phyloP scores from a whole-genome alignment of 2,329 filamentous ascomycete species.

The Fusarium kyushuense region DNA sequence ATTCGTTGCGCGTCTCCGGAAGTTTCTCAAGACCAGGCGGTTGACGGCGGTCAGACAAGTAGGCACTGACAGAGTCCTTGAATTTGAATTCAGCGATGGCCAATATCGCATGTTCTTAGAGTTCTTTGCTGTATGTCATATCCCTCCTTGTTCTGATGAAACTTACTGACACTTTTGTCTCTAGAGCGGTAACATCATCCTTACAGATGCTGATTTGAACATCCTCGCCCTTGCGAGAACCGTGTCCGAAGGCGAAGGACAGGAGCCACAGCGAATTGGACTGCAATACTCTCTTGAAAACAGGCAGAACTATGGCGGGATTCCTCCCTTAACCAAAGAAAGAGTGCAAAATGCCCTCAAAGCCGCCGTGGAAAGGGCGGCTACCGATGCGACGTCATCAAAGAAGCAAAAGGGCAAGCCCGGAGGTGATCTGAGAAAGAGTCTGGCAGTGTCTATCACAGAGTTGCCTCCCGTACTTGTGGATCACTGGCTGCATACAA shows the following conservation, averaged over 20 bases:
- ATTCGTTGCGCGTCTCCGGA: slow-evolving; percentile 88
- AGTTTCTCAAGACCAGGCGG: slow-evolving; percentile 86
- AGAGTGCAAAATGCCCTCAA: slow-evolving; percentile 77
- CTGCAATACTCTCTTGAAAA: slow-evolving; percentile 82
- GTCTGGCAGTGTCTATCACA: slow-evolving; percentile 84
- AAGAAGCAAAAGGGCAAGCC: slow-evolving; percentile 81
- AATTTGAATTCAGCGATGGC: slow-evolving; percentile 93
- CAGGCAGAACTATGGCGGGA: slow-evolving; percentile 83
- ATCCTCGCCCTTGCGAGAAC: slow-evolving; percentile 84
- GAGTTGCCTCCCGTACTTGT: slow-evolving; percentile 90
- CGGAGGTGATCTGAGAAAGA: slow-evolving; percentile 81
- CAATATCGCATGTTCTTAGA: slow-evolving; percentile 89
- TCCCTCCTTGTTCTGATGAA: not conserved
- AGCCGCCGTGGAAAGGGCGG: slow-evolving; percentile 71
- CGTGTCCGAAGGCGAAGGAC: slow-evolving; percentile 83
- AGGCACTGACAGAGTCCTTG: slow-evolving; percentile 92
- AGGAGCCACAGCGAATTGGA: slow-evolving; percentile 84
- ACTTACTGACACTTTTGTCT: slow-evolving; percentile 9
- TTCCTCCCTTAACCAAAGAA: slow-evolving; percentile 80
- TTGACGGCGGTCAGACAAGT: slow-evolving; percentile 86
- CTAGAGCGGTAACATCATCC: slow-evolving; percentile 86
- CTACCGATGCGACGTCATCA: slow-evolving; percentile 55
- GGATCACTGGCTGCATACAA: slow-evolving; percentile 82
- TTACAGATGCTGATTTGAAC: slow-evolving; percentile 86
- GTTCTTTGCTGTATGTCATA: slow-evolving; percentile 81